A percentile compares a stretch with the other conserved stretches of the same genome.
Evolutionary conservation across 441 rosid species (phyloP).

Genomic region (Pelargonium fulgidum): DNA sequence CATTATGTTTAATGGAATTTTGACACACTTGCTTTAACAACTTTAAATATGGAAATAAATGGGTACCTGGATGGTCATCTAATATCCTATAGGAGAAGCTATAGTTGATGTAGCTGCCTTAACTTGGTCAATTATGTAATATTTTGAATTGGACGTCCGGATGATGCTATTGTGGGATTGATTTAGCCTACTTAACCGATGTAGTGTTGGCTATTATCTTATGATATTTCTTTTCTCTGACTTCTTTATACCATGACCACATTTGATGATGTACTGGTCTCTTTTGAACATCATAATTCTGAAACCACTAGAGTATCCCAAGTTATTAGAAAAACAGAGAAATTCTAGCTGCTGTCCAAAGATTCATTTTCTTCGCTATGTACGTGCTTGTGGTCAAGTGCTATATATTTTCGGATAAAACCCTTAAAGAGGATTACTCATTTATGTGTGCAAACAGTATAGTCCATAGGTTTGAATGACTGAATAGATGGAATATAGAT

Average conservation of each 20-base stretch:
- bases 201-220: not conserved
- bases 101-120: not conserved
- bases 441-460: too few species aligned
- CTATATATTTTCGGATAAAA: too few species aligned
- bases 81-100: not conserved
- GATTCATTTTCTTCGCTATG: too few species aligned
- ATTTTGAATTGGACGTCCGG: not conserved
- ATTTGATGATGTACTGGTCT: not conserved
- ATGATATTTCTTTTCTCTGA: not conserved
- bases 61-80: not conserved
- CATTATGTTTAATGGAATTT: not conserved
- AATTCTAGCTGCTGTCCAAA: too few species aligned
- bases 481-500: too few species aligned
- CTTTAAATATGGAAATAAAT: not conserved
- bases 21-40: not conserved
- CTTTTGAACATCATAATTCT: not conserved
- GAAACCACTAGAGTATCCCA: not conserved
- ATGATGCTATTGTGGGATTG: too few species aligned
- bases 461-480: too few species aligned
- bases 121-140: not conserved
- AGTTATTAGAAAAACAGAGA: too few species aligned
- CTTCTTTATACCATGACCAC: not conserved
- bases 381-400: too few species aligned
- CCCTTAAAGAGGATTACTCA: too few species aligned
- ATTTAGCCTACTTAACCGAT: not conserved